Evolutionary conservation across 106 monocot species (phyloP).

Genomic region (Phalaenopsis aphrodite): DNA sequence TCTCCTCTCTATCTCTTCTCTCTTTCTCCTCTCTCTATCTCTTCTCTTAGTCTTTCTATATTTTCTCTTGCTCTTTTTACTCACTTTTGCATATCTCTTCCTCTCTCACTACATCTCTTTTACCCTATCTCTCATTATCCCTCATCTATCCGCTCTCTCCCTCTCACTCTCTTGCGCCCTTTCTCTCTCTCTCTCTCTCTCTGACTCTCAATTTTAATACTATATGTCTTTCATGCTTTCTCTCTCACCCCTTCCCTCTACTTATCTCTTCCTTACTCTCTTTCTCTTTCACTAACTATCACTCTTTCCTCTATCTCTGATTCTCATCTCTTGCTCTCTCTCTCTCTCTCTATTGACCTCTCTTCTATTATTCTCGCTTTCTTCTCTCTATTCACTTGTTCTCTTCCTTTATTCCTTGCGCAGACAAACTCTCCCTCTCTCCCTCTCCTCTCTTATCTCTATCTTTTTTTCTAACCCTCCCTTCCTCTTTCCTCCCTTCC

Average conservation of each 20-base stretch:
- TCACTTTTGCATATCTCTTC: too few relatives aligned
- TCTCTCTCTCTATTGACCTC: neutral
- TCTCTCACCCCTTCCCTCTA: too few relatives aligned
- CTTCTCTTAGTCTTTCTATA: fast-evolving
- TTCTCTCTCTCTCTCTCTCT: neutral
- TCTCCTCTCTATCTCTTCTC: too few relatives aligned
- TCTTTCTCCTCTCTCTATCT: too few relatives aligned
- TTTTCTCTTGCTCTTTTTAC: neutral
- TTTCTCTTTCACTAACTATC: neutral
- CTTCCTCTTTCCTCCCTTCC: too few relatives aligned
- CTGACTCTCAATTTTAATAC: neutral
- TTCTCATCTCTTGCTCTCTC: neutral
- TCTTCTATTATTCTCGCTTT: neutral
- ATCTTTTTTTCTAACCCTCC: too few relatives aligned
- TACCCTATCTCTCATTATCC: too few relatives aligned
- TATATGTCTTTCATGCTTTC: neutral
- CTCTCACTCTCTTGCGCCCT: neutral
- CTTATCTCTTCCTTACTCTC: neutral
- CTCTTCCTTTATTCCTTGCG: neutral
- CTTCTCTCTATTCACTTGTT: neutral
- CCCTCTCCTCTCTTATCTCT: too few relatives aligned
- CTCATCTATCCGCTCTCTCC: neutral
- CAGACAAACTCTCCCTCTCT: neutral
- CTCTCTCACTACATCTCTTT: too few relatives aligned
- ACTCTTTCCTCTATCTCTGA: too few relatives aligned